phyloP scores from a whole-genome alignment of 73 alveolate species.

The Blepharisma japonicum region DNA sequence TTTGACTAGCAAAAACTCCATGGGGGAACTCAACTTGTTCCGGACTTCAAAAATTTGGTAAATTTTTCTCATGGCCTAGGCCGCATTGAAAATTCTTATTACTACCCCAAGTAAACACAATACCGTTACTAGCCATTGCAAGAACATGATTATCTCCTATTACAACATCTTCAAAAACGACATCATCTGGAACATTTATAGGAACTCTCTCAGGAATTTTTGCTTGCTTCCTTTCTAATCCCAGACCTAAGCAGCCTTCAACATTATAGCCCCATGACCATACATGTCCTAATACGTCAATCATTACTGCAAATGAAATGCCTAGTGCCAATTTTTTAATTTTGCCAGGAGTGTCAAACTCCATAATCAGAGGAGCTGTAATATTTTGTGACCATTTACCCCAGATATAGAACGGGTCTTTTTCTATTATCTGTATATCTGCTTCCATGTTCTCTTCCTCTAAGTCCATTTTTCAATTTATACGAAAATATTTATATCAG shows the following conservation, averaged over 20 bases:
- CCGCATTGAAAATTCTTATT: neutral
- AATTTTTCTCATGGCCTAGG: neutral
- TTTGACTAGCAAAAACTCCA: neutral
- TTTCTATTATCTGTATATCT: neutral
- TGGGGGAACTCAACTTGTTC: neutral
- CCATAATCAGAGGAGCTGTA: conserved; percentile 28
- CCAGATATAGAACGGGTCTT: conserved; percentile 18
- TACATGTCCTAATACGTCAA: neutral
- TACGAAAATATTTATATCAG: no score
- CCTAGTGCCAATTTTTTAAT: conserved; percentile 20
- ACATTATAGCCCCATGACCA: conserved; percentile 20
- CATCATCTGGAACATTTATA: conserved; percentile 2
- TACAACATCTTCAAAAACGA: neutral
- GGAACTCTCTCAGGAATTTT: neutral
- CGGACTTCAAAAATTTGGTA: neutral
- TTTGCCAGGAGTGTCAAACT: neutral
- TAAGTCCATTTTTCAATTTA: no score
- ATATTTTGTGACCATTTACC: conserved; percentile 29
- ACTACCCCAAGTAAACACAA: conserved; percentile 19
- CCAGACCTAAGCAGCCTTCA: conserved; percentile 10
- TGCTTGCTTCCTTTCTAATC: neutral
- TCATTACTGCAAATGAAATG: neutral
- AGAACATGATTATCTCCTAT: conserved; percentile 9
- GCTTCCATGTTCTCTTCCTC: no score
- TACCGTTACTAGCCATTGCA: neutral